Base-by-base conservation (phyloP, 805 yeast genomes). In the Grigorovia humatica region DNA sequence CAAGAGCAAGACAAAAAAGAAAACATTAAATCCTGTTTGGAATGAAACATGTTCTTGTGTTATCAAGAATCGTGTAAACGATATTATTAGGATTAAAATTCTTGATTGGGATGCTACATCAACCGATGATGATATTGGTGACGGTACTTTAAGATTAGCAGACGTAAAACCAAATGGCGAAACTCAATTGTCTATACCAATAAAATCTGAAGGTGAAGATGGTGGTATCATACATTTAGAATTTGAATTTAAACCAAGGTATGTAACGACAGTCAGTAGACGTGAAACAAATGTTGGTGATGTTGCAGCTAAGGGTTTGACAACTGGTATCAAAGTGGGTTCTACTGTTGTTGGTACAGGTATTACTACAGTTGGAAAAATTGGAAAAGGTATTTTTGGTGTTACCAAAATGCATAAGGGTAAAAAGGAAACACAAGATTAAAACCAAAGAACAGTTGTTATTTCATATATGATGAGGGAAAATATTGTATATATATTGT, bases 71-170 rank as follows among this genome's bases (percentile, higher is more conserved):
- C 78, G 88, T 63, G 80, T 76, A 51, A 80, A 80, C 60, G 80
- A 86, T 11, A 65, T 67, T 3, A 64, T 90, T 49, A 72, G 70
- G 52, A 73, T 87, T 51, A 78, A 74, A 52, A 79, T 86, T 15
- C 75, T 64, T 62, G 99, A 93, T 66, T 91, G 97, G 96, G 99
- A 93, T 69, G 80, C 91, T 57, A 96, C 96, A 58, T 82, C 88
- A 46, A 79, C 78, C 54, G 91, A 93, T 68, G 99, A 93, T 67
- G 72, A 74, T 56, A 74, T 93, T 51, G 96, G 98, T 52, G 73
- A 71, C 35, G 86, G 81, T 9, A 59, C 63, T 20, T 64, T 89
- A 51, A 75, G 78, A 11, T 70, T 91, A 52, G 66, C 78, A 0
- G 78, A 79, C 13, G 71, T 90, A 18, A 80, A 81, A 56, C 61